These are phyloP conservation scores for Lentinus brumalis DNA, from an alignment of 768 basidiomycete genomes.

Conservation along the genomic window DNA sequence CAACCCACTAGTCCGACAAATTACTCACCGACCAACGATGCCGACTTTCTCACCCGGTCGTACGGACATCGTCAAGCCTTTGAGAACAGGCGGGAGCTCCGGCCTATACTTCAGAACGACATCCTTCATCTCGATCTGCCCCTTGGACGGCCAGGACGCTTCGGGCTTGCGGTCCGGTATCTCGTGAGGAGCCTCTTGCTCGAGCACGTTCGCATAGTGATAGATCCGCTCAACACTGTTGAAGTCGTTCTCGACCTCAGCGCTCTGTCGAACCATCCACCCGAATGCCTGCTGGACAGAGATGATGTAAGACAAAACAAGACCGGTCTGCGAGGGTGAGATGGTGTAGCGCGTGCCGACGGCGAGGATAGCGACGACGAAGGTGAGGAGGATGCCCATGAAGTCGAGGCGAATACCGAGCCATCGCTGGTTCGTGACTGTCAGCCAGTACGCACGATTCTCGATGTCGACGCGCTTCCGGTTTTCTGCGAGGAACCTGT, in stretches of 20 bases:
- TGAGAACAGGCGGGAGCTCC: slow-evolving; percentile 87
- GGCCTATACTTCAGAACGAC: slow-evolving; percentile 84
- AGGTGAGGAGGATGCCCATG: slow-evolving; percentile 70
- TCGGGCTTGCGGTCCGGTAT: slow-evolving; percentile 61
- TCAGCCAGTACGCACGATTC: slow-evolving; percentile 89
- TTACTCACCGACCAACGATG: slow-evolving; percentile 67
- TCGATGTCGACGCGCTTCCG: slow-evolving; percentile 77
- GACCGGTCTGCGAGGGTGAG: slow-evolving; percentile 76
- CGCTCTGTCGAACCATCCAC: slow-evolving; percentile 75
- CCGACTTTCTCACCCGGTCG: slow-evolving; percentile 87
- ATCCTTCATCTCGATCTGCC: slow-evolving; percentile 72
- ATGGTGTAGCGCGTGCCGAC: slow-evolving; percentile 74
- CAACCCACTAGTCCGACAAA: slow-evolving; percentile 11
- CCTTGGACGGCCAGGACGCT: slow-evolving; percentile 72
- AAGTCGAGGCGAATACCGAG: slow-evolving; percentile 90
- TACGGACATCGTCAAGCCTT: slow-evolving; percentile 73
- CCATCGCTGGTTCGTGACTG: slow-evolving; percentile 88
- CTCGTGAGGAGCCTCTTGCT: slow-evolving; percentile 79
- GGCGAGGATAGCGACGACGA: slow-evolving; percentile 78
- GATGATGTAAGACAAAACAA: slow-evolving; percentile 79
- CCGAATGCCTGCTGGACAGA: slow-evolving; percentile 76
- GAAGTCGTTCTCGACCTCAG: slow-evolving; percentile 94
- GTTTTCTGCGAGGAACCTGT: slow-evolving; percentile 79
- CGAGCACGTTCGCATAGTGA: slow-evolving; percentile 77
- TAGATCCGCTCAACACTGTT: slow-evolving; percentile 86